Percentiles rank a stretch among this genome's conserved stretches.
Evolutionary conservation across 208 protist species (phyloP).

Genomic region (Porcisia hertigi): DNA sequence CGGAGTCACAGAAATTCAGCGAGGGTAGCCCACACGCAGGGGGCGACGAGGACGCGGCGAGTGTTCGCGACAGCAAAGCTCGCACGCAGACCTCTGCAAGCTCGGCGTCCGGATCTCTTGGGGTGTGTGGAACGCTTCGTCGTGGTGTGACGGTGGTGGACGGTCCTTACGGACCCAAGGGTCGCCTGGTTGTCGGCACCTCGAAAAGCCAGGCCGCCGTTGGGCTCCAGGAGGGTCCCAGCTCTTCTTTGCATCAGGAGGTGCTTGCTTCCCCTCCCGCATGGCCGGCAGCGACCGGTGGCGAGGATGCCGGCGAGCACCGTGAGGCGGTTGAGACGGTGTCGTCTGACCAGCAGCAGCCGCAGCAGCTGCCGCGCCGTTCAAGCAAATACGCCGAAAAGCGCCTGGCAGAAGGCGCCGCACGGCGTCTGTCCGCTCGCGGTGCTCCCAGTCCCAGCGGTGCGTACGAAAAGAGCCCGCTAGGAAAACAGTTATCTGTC

Average conservation of each 20-base stretch:
- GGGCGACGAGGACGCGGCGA: not conserved
- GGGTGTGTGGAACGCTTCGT: not conserved
- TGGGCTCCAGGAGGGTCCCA: not conserved
- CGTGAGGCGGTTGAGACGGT: conserved; percentile 8
- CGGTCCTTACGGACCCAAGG: conserved; percentile 5
- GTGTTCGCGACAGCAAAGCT: not conserved
- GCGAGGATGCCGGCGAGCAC: conserved; percentile 31
- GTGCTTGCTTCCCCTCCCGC: not conserved
- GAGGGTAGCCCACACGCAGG: not conserved
- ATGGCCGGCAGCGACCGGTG: conserved; percentile 12
- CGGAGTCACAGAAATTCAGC: not conserved
- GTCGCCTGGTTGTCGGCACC: not conserved
- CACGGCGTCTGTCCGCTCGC: conserved; percentile 16
- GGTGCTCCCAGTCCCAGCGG: not conserved
- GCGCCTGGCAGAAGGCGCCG: conserved; percentile 17
- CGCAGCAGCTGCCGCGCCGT: conserved; percentile 9
- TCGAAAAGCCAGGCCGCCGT: not conserved
- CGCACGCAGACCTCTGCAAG: not conserved
- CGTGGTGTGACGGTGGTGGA: conserved; percentile 2
- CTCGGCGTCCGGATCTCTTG: conserved; percentile 9
- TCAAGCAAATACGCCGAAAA: conserved; percentile 26
- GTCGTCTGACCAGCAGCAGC: conserved; percentile 7
- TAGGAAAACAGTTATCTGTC: conserved; percentile 9
- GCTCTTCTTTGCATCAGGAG: not conserved
- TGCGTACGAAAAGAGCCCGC: not conserved